Base-by-base conservation (phyloP, 2,329 filamentous ascomycete species). In the Fusarium pseudograminearum region DNA sequence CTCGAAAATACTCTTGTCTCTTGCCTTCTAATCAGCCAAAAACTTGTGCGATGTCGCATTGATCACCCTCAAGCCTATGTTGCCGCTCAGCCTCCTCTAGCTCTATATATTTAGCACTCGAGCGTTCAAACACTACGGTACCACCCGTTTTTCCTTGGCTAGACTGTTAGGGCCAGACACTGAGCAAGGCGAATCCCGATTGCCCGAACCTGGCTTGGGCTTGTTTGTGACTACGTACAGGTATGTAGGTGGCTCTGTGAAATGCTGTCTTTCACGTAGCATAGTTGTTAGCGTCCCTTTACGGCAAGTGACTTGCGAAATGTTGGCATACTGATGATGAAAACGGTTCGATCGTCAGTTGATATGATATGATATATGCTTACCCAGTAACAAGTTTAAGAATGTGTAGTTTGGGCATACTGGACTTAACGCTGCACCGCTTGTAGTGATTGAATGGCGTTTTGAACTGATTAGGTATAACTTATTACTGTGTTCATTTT, bases 51-150 rank as follows among this genome's bases (percentile, higher is more conserved):
- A 78, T 46, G 74, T 74, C 15, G 80, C 82, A 76, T 84, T 83
- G 61, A 83, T 79, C 47, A 83, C 82, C 31, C 86, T 85, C 69
- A 85, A 84, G 64, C 90, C 83, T 90, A 87, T 64, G 83, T 84
- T 50, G 87, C 89, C 64, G 87, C 85, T 87, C 88, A 90, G 4
- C 88, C 88, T 26, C 88, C 88, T 76, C 89, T 89, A 68, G 89
- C 88, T 76, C 89, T 89, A 28, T 9, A n/a, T 28, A 28, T 28
- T 3, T 28, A 68, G 89, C 24, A 52, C 88, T 76, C 89, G 90
- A 68, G 89, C 90, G 70, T 90, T 87, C 10, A 86, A 86, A 18
- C 85, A 86, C 78, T 89, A 87, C 40, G 86, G 80, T 75, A 85
- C 80, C 22, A 89, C 88, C 72, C 82, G 82, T 76, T 90, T 87